phyloP scores from a whole-genome alignment of 2,329 filamentous ascomycete species.

The Aureobasidium sp. region DNA sequence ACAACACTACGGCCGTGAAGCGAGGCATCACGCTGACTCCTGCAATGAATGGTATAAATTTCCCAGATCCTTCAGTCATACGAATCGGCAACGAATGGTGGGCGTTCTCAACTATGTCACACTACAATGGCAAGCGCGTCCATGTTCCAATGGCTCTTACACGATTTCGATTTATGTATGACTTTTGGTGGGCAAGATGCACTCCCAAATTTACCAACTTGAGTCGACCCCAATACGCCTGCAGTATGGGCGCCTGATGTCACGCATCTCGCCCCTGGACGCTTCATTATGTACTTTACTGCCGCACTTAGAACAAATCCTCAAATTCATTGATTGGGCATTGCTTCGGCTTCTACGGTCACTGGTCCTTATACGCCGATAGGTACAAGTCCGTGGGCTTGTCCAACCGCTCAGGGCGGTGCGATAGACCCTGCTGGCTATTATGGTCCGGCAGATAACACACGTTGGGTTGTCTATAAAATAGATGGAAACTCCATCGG shows the following conservation, averaged over 20 bases:
- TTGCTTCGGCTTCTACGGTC: constrained; percentile 20
- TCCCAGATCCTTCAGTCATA: constrained; percentile 30
- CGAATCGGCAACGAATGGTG: constrained; percentile 29
- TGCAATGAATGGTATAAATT: constrained; percentile 14
- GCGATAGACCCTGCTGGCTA: constrained; percentile 26
- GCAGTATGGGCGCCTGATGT: constrained; percentile 32
- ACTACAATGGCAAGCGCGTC: constrained; percentile 19
- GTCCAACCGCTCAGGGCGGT: constrained; percentile 21
- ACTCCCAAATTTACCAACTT: constrained; percentile 25
- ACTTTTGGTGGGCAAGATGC: constrained; percentile 25
- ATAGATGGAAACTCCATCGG: constrained; percentile 20
- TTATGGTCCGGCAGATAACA: constrained; percentile 18
- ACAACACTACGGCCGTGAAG: neutral
- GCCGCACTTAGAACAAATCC: constrained; percentile 20
- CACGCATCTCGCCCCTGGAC: constrained; percentile 20
- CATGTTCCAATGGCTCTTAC: constrained; percentile 31
- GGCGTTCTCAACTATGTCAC: constrained; percentile 28
- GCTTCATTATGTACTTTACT: constrained; percentile 26
- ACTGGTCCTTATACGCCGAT: constrained; percentile 25
- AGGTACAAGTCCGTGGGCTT: constrained; percentile 23
- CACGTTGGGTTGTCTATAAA: constrained; percentile 21
- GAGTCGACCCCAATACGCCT: constrained; percentile 20
- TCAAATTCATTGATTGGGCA: constrained; percentile 24
- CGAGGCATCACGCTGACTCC: neutral
- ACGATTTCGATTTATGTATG: constrained; percentile 27